Base-by-base conservation (phyloP, 371 early-diverging fungal genomes). In the Apophysomyces variabilis region DNA sequence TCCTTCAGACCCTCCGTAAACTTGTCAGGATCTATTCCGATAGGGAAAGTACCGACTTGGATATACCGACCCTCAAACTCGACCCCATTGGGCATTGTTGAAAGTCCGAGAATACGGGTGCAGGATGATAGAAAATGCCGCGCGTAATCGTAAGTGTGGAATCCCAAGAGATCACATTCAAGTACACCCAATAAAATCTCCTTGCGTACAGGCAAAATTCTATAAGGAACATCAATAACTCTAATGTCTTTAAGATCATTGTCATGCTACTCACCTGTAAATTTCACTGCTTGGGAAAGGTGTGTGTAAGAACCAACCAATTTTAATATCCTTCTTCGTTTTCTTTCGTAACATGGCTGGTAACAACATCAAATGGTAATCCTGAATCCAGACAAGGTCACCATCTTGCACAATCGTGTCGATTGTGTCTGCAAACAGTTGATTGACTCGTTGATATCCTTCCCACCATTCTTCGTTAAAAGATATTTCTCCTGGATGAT, bases 61-160 rank as follows among this genome's bases (percentile, higher is more conserved):
- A 97, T 95, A 46, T 86, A 79, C 39, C 94, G 80, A 26, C 93
- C 96, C 66, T 95, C 94, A 67, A 89, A 91, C 63, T 97, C 96
- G 6, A 97, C 94, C 7, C 93, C 91, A 72, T 96, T 96, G 1
- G 97, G 95, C 87, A 92, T 89, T 16, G 98, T 93, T 45, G 90
- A 88, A 59, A 96, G 85, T 16, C 95, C 95, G 43, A 98, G 84
- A 58, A 99, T 96, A 45, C 98, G 91, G 1, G 96, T 93, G 78
- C 99, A 99, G 44, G 97, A 95, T 18, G 94, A 92, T 50, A 96
- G 73, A 78, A 99, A 99, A 79, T 99, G 99, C 39, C 98, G 89
- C 11, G 98, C 97, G 80, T 99, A 99, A 74, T 99, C 99, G 75
- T 98, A 99, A 0, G 99, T 98, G 74, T 99, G 99, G 87, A 99